Evolutionary conservation across 345 rosid genomes (phyloP).

Genomic region (Lepidium aucheri): DNA sequence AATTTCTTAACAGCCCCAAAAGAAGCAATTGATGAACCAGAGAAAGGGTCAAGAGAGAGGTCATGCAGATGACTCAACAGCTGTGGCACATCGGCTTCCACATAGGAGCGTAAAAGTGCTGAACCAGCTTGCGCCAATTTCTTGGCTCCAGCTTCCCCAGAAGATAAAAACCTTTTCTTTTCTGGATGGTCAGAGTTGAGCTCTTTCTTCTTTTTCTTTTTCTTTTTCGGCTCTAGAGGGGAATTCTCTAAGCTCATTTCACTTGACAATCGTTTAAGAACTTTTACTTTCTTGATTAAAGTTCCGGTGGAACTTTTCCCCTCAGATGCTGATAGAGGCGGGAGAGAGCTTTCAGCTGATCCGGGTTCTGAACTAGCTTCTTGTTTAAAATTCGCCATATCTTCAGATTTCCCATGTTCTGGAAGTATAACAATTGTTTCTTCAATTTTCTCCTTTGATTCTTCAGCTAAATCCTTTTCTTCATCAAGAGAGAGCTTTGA

Average conservation of each 20-base stretch:
- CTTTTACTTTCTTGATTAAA: constrained; percentile 50
- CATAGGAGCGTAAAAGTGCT: constrained; percentile 24
- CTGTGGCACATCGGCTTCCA: constrained; percentile 42
- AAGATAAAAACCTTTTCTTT: constrained; percentile 41
- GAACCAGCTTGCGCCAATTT: constrained; percentile 33
- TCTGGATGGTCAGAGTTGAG: constrained; percentile 34
- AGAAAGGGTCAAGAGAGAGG: constrained; percentile 69
- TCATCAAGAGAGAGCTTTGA: constrained; percentile 26
- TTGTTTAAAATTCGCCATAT: constrained; percentile 25
- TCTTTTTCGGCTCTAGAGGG: constrained; percentile 38
- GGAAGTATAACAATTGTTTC: constrained; percentile 20
- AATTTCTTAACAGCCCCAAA: constrained; percentile 43
- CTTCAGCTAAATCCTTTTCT: constrained; percentile 22
- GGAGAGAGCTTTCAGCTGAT: constrained; percentile 33
- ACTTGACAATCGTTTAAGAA: constrained; percentile 37
- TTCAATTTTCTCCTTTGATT: constrained; percentile 16
- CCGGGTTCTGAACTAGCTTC: constrained; percentile 27
- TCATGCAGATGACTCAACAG: constrained; percentile 61
- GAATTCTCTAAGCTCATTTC: constrained; percentile 36
- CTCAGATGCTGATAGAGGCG: constrained; percentile 30
- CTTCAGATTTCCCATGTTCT: constrained; percentile 31
- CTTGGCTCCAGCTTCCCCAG: constrained; percentile 36
- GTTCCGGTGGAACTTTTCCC: constrained; percentile 33
- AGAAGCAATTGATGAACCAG: constrained; percentile 38
- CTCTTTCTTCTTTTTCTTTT: constrained; percentile 70